A percentile compares a stretch with the other conserved stretches of the same genome.
Conservation (phyloP, 371 early-diverging fungal genomes). For the Fennellomyces sp. region DNA sequence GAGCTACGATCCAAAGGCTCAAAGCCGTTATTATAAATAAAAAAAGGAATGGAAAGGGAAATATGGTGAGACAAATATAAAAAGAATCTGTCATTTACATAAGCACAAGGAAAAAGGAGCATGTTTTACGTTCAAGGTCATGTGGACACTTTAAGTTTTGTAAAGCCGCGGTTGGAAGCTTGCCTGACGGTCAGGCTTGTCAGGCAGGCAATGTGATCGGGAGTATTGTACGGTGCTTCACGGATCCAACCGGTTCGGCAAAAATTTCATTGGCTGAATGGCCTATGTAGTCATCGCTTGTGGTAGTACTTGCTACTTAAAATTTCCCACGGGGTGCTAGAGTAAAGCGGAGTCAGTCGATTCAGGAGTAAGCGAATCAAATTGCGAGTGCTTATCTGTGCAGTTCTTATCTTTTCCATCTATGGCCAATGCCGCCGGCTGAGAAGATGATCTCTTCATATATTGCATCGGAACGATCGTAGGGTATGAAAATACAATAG, state of each 20-base stretch:
- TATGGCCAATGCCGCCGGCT: conserved; percentile 17
- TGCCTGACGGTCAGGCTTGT: no score
- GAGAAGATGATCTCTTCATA: conserved; percentile 4
- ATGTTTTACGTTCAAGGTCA: no score
- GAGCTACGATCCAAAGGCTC: conserved; percentile 20
- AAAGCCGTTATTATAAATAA: neutral
- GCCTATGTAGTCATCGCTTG: neutral
- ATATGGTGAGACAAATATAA: no score
- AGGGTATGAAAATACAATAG: neutral
- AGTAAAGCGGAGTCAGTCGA: neutral
- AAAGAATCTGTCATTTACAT: neutral
- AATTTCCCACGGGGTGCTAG: neutral
- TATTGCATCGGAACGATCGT: conserved; percentile 1
- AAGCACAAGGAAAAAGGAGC: neutral
- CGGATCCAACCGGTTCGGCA: conserved; percentile 1
- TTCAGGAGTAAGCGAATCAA: conserved; percentile 38
- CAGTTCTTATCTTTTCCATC: conserved; percentile 31
- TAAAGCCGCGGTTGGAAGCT: neutral
- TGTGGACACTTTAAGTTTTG: no score
- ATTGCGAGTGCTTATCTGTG: conserved; percentile 22
- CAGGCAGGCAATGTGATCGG: no score
- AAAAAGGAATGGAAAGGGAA: neutral
- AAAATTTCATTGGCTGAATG: neutral
- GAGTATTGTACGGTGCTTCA: no score
- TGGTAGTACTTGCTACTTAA: neutral